Evolutionary conservation across 148 eudicot genomes (phyloP).

Genomic region (Cornus controversa): DNA sequence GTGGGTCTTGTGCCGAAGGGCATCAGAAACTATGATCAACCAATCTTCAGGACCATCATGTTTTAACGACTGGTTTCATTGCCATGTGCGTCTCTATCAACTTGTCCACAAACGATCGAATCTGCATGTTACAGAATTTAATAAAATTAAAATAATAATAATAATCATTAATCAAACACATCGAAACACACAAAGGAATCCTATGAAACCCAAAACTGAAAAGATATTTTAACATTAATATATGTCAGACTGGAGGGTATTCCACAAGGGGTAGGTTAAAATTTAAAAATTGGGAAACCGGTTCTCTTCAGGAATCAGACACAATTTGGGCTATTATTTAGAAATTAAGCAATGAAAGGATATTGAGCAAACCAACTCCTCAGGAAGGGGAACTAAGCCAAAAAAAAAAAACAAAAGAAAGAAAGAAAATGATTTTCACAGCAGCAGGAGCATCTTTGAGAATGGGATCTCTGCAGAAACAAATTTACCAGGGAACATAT

Average conservation of each 20-base stretch:
- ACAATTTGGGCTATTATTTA: neutral
- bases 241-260: neutral
- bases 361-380: neutral
- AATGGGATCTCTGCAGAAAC: neutral
- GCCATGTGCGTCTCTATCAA: slow-evolving; percentile 86
- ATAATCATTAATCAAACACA: neutral
- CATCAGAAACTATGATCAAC: neutral
- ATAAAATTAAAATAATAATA: neutral
- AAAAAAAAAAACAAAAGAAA: neutral
- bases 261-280: neutral
- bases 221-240: neutral
- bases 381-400: neutral
- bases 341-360: neutral
- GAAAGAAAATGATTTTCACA: neutral
- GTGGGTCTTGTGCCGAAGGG: neutral
- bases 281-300: neutral
- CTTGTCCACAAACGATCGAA: slow-evolving; percentile 94
- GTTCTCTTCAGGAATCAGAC: slow-evolving; percentile 2
- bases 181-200: neutral
- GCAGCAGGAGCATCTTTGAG: neutral
- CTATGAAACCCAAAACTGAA: slow-evolving; percentile 7
- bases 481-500: neutral
- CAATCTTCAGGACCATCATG: slow-evolving; percentile 31
- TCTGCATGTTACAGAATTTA: slow-evolving; percentile 52
- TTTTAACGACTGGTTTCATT: slow-evolving; percentile 49